A percentile compares a stretch with the other conserved stretches of the same genome.
Conservation (phyloP, 768 basidiomycete genomes). For the Pilatotrama ljubarskyi region DNA sequence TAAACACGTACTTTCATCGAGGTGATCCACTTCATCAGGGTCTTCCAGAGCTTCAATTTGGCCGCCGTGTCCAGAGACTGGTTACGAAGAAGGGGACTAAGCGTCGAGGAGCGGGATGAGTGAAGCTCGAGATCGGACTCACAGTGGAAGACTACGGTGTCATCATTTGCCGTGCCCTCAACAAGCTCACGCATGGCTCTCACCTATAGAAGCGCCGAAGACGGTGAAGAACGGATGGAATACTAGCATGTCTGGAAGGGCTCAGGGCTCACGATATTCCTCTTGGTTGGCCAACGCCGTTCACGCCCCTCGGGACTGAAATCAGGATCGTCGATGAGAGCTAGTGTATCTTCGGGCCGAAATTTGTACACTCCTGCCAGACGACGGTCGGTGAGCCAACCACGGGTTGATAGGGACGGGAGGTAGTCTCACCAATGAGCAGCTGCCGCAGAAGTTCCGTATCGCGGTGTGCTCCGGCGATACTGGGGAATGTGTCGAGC, state of each 20-base stretch:
- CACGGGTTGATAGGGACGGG: background rate
- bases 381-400: background rate
- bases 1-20: constrained; percentile 49
- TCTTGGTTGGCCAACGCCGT: too few species aligned
- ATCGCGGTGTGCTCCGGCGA: background rate
- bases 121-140: too few species aligned
- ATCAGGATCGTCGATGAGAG: constrained; percentile 42
- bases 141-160: too few species aligned
- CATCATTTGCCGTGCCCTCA: too few species aligned
- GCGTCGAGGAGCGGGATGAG: too few species aligned
- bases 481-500: background rate
- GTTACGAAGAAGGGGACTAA: background rate
- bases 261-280: too few species aligned
- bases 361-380: constrained; percentile 30
- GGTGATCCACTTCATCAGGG: constrained; percentile 49
- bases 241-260: too few species aligned
- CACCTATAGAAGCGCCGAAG: too few species aligned
- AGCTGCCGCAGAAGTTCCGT: background rate
- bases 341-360: constrained; percentile 38
- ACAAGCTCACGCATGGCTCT: too few species aligned
- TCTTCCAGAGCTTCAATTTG: constrained; percentile 43
- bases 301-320: constrained; percentile 24
- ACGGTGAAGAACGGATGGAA: too few species aligned
- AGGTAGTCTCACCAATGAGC: background rate
- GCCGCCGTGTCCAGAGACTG: constrained; percentile 51